A percentile compares a stretch with the other conserved stretches of the same genome.
Evolutionary conservation across 1,284 basidiomycete genomes (phyloP).

Genomic region (Gymnopus androsaceus): DNA sequence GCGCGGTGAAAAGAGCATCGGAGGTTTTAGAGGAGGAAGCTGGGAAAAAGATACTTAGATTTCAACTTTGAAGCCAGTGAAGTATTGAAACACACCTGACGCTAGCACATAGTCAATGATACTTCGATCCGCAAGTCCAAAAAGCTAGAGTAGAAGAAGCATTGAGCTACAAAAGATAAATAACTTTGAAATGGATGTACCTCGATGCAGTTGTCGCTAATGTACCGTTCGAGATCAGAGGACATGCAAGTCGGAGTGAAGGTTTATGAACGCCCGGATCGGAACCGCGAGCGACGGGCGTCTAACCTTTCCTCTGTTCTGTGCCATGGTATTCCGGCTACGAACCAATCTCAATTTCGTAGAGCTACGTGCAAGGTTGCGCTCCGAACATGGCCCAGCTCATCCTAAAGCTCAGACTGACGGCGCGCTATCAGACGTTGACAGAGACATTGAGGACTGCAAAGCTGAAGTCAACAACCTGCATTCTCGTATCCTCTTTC

Average conservation of each 20-base stretch:
- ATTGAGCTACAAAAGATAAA: not conserved
- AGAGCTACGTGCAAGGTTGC: not conserved
- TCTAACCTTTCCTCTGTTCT: too few species aligned
- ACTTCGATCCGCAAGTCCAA: slow-evolving; percentile 80
- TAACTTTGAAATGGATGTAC: slow-evolving; percentile 44
- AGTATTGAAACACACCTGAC: slow-evolving; percentile 51
- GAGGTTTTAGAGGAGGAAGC: slow-evolving; percentile 83
- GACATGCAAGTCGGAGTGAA: slow-evolving; percentile 38
- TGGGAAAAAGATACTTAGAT: slow-evolving; percentile 31
- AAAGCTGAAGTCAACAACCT: slow-evolving; percentile 1
- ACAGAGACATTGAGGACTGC: not conserved
- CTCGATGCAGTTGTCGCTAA: slow-evolving; percentile 83
- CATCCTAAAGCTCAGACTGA: not conserved
- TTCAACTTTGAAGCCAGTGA: slow-evolving; percentile 18
- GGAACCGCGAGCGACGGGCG: too few species aligned
- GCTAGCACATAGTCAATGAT: slow-evolving; percentile 87
- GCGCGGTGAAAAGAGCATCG: slow-evolving; percentile 73
- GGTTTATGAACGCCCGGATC: not conserved
- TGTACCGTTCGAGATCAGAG: slow-evolving; percentile 72
- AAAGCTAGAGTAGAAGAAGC: slow-evolving; percentile 50
- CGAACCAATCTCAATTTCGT: not conserved
- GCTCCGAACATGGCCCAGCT: not conserved
- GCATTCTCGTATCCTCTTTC: not conserved
- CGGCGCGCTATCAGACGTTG: not conserved
- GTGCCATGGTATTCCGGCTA: too few species aligned